Evolutionary conservation across 2,329 filamentous ascomycete genomes (phyloP).

Genomic region (Alternaria sp.): DNA sequence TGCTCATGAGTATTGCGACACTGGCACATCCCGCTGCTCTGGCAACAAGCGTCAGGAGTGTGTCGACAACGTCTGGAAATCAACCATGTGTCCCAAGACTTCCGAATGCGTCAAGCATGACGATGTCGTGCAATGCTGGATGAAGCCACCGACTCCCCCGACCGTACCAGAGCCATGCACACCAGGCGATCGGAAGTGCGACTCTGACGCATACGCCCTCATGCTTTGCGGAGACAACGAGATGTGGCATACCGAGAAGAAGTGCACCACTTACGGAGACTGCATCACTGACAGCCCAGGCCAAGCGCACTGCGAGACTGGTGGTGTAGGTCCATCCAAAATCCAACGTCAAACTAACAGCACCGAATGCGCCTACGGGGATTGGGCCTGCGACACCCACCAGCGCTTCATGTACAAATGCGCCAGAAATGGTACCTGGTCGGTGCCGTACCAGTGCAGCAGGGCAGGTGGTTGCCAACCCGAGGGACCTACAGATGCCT

Average conservation of each 20-base stretch:
- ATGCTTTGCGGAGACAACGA: background rate
- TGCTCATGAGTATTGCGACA: background rate
- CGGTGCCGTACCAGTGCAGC: background rate
- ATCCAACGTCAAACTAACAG: background rate
- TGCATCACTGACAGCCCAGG: conserved; percentile 3
- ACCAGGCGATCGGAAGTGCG: conserved; percentile 3
- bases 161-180: background rate
- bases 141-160: background rate
- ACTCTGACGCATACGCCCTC: background rate
- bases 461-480: background rate
- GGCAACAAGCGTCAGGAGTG: background rate
- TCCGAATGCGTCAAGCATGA: background rate
- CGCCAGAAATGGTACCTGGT: background rate
- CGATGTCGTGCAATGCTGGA: background rate
- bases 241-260: background rate
- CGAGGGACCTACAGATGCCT: background rate
- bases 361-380: background rate
- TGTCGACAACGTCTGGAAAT: background rate
- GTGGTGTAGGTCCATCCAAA: background rate
- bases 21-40: background rate
- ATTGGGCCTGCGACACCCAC: background rate
- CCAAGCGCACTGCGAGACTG: background rate
- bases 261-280: conserved; percentile 2
- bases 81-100: background rate
- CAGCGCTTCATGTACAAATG: background rate